Conservation (phyloP, 2,329 filamentous ascomycete genomes). For the Calonectria pauciramosa region DNA sequence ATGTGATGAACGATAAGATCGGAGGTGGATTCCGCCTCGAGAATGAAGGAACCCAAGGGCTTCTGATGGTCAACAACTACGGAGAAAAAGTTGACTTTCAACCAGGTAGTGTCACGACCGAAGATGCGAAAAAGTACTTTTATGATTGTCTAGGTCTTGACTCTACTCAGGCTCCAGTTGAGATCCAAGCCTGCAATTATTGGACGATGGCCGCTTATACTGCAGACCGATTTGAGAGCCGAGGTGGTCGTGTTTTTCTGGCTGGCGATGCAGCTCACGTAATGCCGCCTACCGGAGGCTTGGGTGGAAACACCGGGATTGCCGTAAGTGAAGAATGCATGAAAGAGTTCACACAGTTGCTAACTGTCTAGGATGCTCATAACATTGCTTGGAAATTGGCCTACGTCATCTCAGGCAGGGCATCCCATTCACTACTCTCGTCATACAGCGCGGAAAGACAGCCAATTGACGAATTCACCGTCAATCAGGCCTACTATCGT, state of each 20-base stretch:
- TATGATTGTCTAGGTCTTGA: background rate
- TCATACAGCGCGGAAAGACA: background rate
- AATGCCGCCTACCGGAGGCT: constrained; percentile 8
- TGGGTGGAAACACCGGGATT: constrained; percentile 11
- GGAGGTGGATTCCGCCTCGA: constrained; percentile 3
- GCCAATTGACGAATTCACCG: constrained; percentile 5
- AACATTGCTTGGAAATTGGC: constrained; percentile 9
- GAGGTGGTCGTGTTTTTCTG: background rate
- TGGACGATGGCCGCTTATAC: constrained; percentile 15
- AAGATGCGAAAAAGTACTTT: background rate
- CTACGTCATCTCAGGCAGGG: constrained; percentile 2
- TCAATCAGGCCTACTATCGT: background rate
- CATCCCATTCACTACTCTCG: background rate
- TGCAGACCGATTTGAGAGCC: background rate
- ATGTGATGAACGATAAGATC: constrained; percentile 1
- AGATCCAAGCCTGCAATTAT: background rate
- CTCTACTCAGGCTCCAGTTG: background rate
- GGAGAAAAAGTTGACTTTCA: background rate
- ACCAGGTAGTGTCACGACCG: background rate
- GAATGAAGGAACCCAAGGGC: background rate
- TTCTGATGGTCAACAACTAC: constrained; percentile 7
- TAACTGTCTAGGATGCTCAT: background rate
- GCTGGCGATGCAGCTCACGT: constrained; percentile 12
- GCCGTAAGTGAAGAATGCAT: background rate
- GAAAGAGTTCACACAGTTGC: too few relatives aligned